These are phyloP conservation scores for Croton laevigatus DNA, from an alignment of 441 rosid genomes.

Conservation along the genomic window DNA sequence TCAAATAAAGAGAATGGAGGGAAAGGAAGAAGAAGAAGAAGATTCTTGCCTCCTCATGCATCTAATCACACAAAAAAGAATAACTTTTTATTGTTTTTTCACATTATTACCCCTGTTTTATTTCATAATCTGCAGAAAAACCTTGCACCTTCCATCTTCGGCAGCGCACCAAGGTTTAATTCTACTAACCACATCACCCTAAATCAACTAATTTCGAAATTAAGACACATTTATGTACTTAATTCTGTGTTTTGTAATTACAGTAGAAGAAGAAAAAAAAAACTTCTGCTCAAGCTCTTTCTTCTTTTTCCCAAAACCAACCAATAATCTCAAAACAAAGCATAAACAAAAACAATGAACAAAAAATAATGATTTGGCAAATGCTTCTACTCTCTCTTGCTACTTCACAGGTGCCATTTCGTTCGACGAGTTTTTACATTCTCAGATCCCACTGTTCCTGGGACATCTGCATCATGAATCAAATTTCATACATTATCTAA, in stretches of 20 bases:
- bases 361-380: neutral
- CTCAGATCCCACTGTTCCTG: constrained; percentile 1
- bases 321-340: neutral
- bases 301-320: neutral
- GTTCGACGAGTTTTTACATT: neutral
- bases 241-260: neutral
- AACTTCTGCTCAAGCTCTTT: no score
- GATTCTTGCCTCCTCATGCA: constrained; percentile 36
- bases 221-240: constrained; percentile 2
- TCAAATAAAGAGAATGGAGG: neutral
- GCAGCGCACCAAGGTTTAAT: neutral
- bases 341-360: neutral
- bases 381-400: neutral
- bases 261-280: neutral
- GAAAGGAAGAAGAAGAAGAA: constrained; percentile 17
- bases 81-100: neutral
- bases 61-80: neutral
- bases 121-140: neutral
- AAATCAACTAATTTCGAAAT: neutral
- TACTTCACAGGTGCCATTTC: neutral
- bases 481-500: neutral
- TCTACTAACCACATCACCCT: neutral
- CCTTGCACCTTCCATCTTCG: neutral
- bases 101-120: neutral
- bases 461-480: constrained; percentile 1